Percentiles rank a stretch among this genome's conserved stretches.
Conservation (phyloP, 805 yeast species). For the Lipomyces sp. region DNA sequence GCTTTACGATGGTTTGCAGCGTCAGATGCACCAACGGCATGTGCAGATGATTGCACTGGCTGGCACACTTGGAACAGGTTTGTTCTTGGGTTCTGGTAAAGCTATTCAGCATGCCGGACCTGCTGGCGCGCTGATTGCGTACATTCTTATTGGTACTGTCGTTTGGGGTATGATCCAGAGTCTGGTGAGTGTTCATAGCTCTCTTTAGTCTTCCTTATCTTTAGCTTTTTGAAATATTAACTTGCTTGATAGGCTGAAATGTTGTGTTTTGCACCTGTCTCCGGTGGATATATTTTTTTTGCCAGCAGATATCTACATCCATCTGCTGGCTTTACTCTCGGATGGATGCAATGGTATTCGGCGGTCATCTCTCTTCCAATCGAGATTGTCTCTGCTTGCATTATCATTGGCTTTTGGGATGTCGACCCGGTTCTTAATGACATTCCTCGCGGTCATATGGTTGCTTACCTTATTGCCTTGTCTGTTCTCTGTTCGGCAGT, state of each 20-base stretch:
- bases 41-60: constrained; percentile 76
- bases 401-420: constrained; percentile 54
- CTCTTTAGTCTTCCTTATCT: not conserved
- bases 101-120: constrained; percentile 34
- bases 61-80: constrained; percentile 78
- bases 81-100: constrained; percentile 43
- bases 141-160: constrained; percentile 32
- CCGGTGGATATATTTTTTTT: constrained; percentile 51
- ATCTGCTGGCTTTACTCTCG: constrained; percentile 66
- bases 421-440: constrained; percentile 6
- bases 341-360: constrained; percentile 58
- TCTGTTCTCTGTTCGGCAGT: constrained; percentile 44
- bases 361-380: constrained; percentile 58
- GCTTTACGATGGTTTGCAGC: constrained; percentile 25
- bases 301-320: constrained; percentile 63
- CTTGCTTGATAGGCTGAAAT: constrained; percentile 13
- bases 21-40: constrained; percentile 64
- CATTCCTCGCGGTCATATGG: constrained; percentile 44
- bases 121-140: constrained; percentile 36
- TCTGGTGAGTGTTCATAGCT: constrained; percentile 4
- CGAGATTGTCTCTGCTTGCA: constrained; percentile 64
- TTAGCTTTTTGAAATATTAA: not conserved
- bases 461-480: constrained; percentile 51
- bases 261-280: constrained; percentile 41
- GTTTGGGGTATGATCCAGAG: constrained; percentile 26